phyloP scores from a whole-genome alignment of 208 protist species.

The Wallacemonas sp. region DNA sequence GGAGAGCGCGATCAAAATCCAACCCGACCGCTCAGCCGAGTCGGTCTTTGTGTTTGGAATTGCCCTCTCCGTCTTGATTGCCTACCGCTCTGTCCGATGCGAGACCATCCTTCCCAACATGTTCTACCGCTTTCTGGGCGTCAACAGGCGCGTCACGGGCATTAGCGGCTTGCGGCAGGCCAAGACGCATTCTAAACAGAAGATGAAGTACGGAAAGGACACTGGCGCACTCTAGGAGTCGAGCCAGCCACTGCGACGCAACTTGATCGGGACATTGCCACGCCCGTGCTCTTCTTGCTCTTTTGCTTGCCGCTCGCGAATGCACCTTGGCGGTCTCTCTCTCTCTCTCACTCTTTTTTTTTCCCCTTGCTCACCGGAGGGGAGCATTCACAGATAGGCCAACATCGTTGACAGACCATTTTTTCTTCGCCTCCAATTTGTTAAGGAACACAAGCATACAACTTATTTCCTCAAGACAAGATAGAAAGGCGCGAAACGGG shows the following conservation, averaged over 20 bases:
- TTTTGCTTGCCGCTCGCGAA: too few relatives aligned
- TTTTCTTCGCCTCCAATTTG: too few relatives aligned
- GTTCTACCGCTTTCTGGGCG: conserved; percentile 87
- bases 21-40: conserved; percentile 78
- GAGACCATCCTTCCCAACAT: conserved; percentile 93
- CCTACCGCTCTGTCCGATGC: conserved; percentile 84
- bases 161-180: conserved; percentile 76
- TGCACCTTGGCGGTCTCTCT: too few relatives aligned
- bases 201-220: conserved; percentile 86
- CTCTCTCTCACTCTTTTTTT: too few relatives aligned
- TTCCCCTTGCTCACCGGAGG: too few relatives aligned
- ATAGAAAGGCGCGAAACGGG: too few relatives aligned
- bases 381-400: too few relatives aligned
- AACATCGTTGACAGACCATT: too few relatives aligned
- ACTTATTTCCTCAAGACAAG: too few relatives aligned
- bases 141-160: conserved; percentile 72
- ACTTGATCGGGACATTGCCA: too few relatives aligned
- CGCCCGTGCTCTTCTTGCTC: too few relatives aligned
- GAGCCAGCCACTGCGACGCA: not conserved
- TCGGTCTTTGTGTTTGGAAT: conserved; percentile 69
- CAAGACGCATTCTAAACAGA: conserved; percentile 63
- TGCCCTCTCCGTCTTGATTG: conserved; percentile 67
- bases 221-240: conserved; percentile 49
- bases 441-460: too few relatives aligned
- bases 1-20: conserved; percentile 88